These are phyloP conservation scores for Aspergillus conjunctus DNA, from an alignment of 495 filamentous ascomycete genomes.

Conservation along the genomic window DNA sequence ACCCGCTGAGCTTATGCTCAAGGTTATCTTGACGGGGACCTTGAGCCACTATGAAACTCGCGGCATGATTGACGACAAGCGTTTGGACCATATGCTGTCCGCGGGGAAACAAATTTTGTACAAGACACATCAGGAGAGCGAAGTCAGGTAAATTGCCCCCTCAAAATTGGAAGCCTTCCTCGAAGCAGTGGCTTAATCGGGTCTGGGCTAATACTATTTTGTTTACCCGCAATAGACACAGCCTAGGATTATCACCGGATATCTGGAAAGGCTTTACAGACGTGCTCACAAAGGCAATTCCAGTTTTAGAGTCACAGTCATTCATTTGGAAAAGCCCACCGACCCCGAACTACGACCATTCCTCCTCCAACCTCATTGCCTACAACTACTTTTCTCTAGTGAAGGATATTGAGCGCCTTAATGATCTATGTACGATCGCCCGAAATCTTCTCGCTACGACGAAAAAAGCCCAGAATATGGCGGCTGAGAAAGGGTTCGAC, in stretches of 20 bases:
- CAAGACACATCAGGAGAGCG: conserved; percentile 55
- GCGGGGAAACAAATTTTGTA: conserved; percentile 53
- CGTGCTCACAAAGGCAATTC: conserved; percentile 61
- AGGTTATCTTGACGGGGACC: conserved; percentile 50
- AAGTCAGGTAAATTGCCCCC: conserved; percentile 42
- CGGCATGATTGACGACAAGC: conserved; percentile 55
- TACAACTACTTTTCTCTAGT: conserved; percentile 73
- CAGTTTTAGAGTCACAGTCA: conserved; percentile 63
- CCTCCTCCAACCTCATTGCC: conserved; percentile 70
- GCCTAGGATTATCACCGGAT: conserved; percentile 60
- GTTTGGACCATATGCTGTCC: conserved; percentile 52
- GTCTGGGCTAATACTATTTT: conserved; percentile 17
- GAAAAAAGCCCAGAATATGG: conserved; percentile 83
- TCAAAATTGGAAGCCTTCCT: neutral
- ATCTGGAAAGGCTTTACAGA: conserved; percentile 71
- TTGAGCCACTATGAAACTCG: conserved; percentile 54
- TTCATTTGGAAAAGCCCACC: conserved; percentile 60
- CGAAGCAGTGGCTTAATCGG: neutral
- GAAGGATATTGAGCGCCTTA: conserved; percentile 80
- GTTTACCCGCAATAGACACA: conserved; percentile 27
- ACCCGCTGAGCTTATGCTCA: conserved; percentile 52
- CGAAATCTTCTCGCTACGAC: conserved; percentile 82
- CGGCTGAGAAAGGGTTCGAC: conserved; percentile 75
- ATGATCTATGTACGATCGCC: conserved; percentile 81
- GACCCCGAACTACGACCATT: conserved; percentile 57